Evolutionary conservation across 2,329 filamentous ascomycete genomes (phyloP).

Genomic region (Clarireedia monteithiana): DNA sequence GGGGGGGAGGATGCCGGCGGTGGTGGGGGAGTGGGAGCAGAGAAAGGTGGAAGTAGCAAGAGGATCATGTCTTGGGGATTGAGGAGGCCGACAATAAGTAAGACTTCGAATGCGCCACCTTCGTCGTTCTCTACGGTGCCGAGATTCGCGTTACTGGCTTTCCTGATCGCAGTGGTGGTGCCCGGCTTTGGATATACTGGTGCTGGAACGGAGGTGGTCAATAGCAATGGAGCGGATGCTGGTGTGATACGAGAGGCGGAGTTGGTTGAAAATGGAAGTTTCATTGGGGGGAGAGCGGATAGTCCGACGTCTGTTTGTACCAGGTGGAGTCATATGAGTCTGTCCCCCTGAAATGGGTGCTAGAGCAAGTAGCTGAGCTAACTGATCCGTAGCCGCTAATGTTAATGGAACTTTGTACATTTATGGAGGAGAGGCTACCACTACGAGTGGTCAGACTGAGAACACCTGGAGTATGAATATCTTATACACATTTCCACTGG

Average conservation of each 20-base stretch:
- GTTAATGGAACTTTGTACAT: conserved; percentile 71
- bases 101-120: conserved; percentile 37
- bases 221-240: conserved; percentile 39
- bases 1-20: background rate
- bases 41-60: conserved; percentile 2
- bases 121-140: conserved; percentile 35
- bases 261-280: conserved; percentile 25
- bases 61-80: background rate
- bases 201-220: conserved; percentile 34
- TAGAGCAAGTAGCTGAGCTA: background rate
- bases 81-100: conserved; percentile 35
- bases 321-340: conserved; percentile 58
- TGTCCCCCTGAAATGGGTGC: background rate
- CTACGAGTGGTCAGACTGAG: conserved; percentile 45
- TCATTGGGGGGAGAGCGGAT: conserved; percentile 34
- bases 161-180: conserved; percentile 44
- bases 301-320: conserved; percentile 52
- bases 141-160: conserved; percentile 39
- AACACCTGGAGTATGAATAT: conserved; percentile 60
- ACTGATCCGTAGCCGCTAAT: conserved; percentile 40
- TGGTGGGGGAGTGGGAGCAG: conserved; percentile 1
- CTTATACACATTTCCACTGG: background rate
- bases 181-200: conserved; percentile 34
- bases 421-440: conserved; percentile 63
- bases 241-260: conserved; percentile 34